Conservation (phyloP, 805 yeast species). For the Candida peoriensis region DNA sequence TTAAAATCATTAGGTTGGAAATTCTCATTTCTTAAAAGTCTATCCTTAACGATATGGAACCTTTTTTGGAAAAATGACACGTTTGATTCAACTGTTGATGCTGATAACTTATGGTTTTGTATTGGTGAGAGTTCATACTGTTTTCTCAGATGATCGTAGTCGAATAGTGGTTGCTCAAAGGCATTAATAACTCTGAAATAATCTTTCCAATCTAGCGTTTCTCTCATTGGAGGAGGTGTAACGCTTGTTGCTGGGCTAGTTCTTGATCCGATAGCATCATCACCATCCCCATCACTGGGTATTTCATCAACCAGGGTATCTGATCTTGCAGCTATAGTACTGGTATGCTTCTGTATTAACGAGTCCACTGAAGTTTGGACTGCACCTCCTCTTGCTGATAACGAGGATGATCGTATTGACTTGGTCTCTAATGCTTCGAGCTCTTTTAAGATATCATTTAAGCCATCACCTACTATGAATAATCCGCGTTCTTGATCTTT, state of each 20-base stretch:
- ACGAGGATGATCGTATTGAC: conserved; percentile 1
- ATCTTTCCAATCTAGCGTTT: conserved; percentile 59
- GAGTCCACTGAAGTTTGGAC: neutral
- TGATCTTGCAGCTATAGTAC: conserved; percentile 3
- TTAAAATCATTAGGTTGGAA: conserved; percentile 44
- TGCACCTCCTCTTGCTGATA: neutral
- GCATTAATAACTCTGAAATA: conserved; percentile 65
- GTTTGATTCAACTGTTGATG: conserved; percentile 26
- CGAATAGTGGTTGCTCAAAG: conserved; percentile 56
- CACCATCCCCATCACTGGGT: conserved; percentile 15
- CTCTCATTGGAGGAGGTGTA: conserved; percentile 23
- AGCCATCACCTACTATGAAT: conserved; percentile 74
- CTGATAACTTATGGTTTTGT: conserved; percentile 17
- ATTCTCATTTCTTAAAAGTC: conserved; percentile 68
- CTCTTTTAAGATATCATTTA: conserved; percentile 61
- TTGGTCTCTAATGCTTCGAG: conserved; percentile 26
- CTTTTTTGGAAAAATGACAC: conserved; percentile 46
- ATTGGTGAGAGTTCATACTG: conserved; percentile 44
- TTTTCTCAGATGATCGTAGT: conserved; percentile 56
- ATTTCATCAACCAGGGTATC: conserved; percentile 13
- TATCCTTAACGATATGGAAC: conserved; percentile 59
- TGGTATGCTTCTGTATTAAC: too few species aligned
- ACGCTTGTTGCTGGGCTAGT: conserved; percentile 23
- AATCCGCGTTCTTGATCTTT: conserved; percentile 84
- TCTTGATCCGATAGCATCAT: conserved; percentile 3